Conservation (phyloP, 2,329 filamentous ascomycete genomes). For the Diaporthe sp. region DNA sequence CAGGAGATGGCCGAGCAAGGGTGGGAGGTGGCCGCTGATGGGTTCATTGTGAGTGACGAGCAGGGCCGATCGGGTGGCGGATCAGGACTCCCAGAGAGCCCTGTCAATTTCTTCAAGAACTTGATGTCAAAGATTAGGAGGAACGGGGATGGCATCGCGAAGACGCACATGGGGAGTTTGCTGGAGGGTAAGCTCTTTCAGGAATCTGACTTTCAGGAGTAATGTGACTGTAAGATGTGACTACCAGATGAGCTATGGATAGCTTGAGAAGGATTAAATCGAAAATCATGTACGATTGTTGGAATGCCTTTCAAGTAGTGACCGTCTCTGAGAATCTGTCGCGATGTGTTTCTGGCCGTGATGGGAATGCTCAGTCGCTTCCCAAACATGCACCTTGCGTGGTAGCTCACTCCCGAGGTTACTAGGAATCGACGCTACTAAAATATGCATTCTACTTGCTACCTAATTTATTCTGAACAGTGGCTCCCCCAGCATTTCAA, state of each 20-base stretch:
- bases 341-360: too few species aligned
- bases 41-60: conserved; percentile 45
- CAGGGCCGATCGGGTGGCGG: conserved; percentile 34
- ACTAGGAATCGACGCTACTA: too few species aligned
- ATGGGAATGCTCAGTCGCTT: too few species aligned
- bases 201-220: conserved; percentile 8
- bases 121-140: conserved; percentile 50
- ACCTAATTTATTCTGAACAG: background rate
- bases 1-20: conserved; percentile 27
- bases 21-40: conserved; percentile 40
- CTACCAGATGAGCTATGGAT: background rate
- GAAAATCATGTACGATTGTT: too few species aligned
- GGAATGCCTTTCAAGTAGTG: too few species aligned
- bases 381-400: too few species aligned
- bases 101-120: conserved; percentile 49
- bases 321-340: too few species aligned
- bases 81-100: conserved; percentile 43
- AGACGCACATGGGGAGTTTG: conserved; percentile 54
- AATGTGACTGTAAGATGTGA: background rate
- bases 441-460: too few species aligned
- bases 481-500: background rate
- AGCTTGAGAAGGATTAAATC: background rate
- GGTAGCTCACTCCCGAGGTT: too few species aligned
- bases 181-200: conserved; percentile 42
- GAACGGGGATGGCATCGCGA: conserved; percentile 50